phyloP scores from a whole-genome alignment of 1,284 basidiomycete species.

The Leccinum griseonigrum region DNA sequence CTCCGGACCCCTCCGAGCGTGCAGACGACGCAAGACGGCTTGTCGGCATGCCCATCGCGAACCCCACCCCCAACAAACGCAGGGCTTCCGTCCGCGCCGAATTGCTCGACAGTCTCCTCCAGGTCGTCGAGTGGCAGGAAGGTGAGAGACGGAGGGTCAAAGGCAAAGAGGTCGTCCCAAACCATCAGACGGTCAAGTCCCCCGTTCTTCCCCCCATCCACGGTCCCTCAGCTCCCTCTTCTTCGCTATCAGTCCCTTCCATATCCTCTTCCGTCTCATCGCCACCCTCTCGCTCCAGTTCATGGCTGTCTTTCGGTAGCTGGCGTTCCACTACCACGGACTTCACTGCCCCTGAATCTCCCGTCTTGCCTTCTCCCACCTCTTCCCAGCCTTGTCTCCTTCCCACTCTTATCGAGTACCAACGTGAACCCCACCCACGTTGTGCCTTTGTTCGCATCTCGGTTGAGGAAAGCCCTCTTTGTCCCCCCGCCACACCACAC shows the following conservation, averaged over 20 bases:
- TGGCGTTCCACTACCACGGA: constrained; percentile 43
- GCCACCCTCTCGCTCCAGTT: constrained; percentile 43
- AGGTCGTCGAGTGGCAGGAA: constrained; percentile 41
- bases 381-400: constrained; percentile 24
- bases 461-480: constrained; percentile 29
- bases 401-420: constrained; percentile 25
- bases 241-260: constrained; percentile 26
- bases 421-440: constrained; percentile 26
- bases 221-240: constrained; percentile 29
- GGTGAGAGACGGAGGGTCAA: constrained; percentile 34
- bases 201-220: constrained; percentile 34
- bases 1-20: constrained; percentile 39
- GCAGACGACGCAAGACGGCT: constrained; percentile 30
- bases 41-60: constrained; percentile 21
- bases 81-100: constrained; percentile 33
- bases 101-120: constrained; percentile 49
- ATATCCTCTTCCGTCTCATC: constrained; percentile 33
- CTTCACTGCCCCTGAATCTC: constrained; percentile 37
- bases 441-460: constrained; percentile 28
- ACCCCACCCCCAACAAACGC: constrained; percentile 19
- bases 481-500: constrained; percentile 12
- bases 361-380: constrained; percentile 29
- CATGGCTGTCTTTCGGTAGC: constrained; percentile 56
- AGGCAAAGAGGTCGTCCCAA: constrained; percentile 33
- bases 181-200: constrained; percentile 10